Base-by-base conservation (phyloP, 768 basidiomycete genomes). In the Suillus sp. region DNA sequence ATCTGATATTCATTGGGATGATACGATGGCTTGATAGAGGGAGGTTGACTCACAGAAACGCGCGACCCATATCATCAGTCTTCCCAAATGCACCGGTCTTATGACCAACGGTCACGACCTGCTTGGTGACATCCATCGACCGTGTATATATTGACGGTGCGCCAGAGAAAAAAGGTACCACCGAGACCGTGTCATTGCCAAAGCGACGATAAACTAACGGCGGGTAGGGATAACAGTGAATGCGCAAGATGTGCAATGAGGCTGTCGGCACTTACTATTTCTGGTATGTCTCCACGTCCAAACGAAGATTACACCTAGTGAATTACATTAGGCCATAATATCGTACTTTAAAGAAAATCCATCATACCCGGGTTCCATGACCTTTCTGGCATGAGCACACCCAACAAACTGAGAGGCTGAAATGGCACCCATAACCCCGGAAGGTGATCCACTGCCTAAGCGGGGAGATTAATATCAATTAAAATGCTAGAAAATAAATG, bases 251-350 rank as follows among this genome's bases (percentile, higher is more conserved):
- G 42, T n/a, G 11, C 7, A 32, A 9, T 60, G 10, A 34, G 20
- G 11, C 40, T 35, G 27, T 32, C 18, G 1, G 34, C 11, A 30
- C 64, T 27, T 48, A 63, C 70, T 34, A 27, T 69, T 71, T 34
- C 37, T 71, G 7, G 53, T 62, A 50, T 66, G 67, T 61, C 68
- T 70, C 71, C 68, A 72, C 38, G 64, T 63, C 70, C 71, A 73
- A 27, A 66, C 51, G 42, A 72, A 72, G 3, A 59, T 20, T 3
- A 59, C 6, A 13, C 71, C 69, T 71, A 5, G 16, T 35, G 45
- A 20, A 64, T 35, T 30, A 14, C 4, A 35, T 38, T 43, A 27
- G 60, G 5, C 27, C 9, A 27, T 27, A 47, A 4, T 27, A 27
- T 27, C 34, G 5, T 14, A 35, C 10, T 34, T 34, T 14, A 27